phyloP scores from a whole-genome alignment of 2,329 filamentous ascomycete genomes.

The Cercospora canescens region DNA sequence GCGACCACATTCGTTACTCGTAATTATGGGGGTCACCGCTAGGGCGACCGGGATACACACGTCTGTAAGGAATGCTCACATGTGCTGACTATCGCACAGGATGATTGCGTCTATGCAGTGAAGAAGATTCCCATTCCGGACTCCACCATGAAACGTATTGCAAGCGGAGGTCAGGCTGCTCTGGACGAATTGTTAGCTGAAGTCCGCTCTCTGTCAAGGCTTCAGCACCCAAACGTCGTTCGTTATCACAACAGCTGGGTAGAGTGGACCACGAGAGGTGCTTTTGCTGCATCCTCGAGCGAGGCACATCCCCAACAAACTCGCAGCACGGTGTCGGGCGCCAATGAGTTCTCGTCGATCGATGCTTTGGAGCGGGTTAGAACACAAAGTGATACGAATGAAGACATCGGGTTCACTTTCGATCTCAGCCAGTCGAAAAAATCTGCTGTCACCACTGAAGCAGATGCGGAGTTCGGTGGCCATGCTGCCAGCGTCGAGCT shows the following conservation, averaged over 20 bases:
- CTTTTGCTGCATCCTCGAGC: conserved; percentile 7
- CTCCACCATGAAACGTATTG: conserved; percentile 45
- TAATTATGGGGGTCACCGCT: no score
- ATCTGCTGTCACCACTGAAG: not conserved
- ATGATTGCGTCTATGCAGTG: conserved; percentile 63
- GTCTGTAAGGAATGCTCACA: not conserved
- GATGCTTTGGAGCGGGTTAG: conserved; percentile 17
- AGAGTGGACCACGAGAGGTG: conserved; percentile 42
- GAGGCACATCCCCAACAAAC: conserved; percentile 17
- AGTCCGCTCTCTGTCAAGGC: conserved; percentile 60
- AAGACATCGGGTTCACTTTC: conserved; percentile 20
- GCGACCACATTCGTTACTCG: no score
- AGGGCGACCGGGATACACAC: no score
- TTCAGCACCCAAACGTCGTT: conserved; percentile 67
- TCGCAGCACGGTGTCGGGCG: conserved; percentile 11
- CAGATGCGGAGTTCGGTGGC: not conserved
- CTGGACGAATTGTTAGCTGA: conserved; percentile 60
- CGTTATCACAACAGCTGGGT: conserved; percentile 67
- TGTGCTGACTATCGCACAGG: conserved; percentile 29
- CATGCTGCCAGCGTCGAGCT: not conserved
- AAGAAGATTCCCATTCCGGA: conserved; percentile 64
- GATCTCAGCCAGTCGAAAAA: conserved; percentile 10
- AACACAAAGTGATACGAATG: conserved; percentile 19
- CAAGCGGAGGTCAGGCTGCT: conserved; percentile 53
- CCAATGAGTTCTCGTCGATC: conserved; percentile 27